A percentile compares a stretch with the other conserved stretches of the same genome.
These are phyloP conservation scores for Tricharina praecox DNA, from an alignment of 495 filamentous ascomycete species.

Conservation along the genomic window DNA sequence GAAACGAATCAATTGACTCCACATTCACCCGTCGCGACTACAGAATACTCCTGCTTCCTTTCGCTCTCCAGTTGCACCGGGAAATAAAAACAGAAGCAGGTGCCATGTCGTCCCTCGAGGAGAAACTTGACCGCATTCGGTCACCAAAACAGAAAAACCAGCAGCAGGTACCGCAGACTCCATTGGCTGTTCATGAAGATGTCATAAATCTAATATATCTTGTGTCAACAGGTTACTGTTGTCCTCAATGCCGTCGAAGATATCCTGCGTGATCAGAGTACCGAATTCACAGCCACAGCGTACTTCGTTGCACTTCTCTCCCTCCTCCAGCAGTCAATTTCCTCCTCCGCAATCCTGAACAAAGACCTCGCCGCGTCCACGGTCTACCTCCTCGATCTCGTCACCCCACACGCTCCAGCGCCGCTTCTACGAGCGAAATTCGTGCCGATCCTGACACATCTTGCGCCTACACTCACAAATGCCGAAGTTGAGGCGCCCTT, in stretches of 20 bases:
- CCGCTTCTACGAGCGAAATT: constrained; percentile 84
- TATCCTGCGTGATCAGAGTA: constrained; percentile 71
- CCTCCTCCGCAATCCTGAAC: constrained; percentile 47
- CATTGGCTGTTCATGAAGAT: not conserved
- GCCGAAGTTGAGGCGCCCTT: constrained; percentile 76
- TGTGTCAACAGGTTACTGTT: constrained; percentile 51
- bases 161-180: constrained; percentile 48
- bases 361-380: constrained; percentile 74
- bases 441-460: constrained; percentile 69
- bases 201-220: constrained; percentile 4
- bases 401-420: constrained; percentile 64
- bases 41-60: too few relatives aligned
- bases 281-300: constrained; percentile 64
- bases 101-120: constrained; percentile 42
- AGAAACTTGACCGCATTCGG: constrained; percentile 89
- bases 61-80: too few relatives aligned
- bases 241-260: constrained; percentile 84
- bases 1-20: not conserved
- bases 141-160: constrained; percentile 91
- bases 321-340: constrained; percentile 59
- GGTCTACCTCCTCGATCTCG: constrained; percentile 86
- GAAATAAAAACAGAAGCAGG: too few relatives aligned
- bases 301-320: constrained; percentile 96
- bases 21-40: not conserved
- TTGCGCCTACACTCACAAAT: constrained; percentile 65